Conservation (phyloP, 257 asterid species). For the Scutellaria baicalensis region DNA sequence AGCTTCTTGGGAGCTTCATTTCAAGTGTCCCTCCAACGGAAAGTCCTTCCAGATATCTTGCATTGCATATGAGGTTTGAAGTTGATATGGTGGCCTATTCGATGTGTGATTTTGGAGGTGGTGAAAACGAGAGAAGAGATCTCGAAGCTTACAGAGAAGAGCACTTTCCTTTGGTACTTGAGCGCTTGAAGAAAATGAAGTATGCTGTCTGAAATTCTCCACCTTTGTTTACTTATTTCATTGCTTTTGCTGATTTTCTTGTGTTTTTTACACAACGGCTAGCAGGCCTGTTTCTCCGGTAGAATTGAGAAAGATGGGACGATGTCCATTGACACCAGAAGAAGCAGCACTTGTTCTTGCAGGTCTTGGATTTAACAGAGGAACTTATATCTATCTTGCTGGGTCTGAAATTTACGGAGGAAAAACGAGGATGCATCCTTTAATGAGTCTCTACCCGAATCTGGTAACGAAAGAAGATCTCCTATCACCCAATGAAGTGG, state of each 20-base stretch:
- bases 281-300: constrained; percentile 37
- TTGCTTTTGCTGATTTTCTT: neutral
- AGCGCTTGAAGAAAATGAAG: constrained; percentile 66
- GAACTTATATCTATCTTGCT: constrained; percentile 77
- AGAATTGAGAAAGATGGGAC: constrained; percentile 65
- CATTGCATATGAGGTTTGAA: constrained; percentile 91
- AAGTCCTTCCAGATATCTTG: constrained; percentile 57
- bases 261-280: neutral
- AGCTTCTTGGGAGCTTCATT: constrained; percentile 72
- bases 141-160: constrained; percentile 74
- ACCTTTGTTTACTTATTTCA: neutral
- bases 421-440: constrained; percentile 58
- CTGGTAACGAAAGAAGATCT: constrained; percentile 79
- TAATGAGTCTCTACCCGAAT: constrained; percentile 63
- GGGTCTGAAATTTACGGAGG: constrained; percentile 82
- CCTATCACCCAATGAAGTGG: constrained; percentile 65
- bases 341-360: constrained; percentile 89
- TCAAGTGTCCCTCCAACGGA: constrained; percentile 20
- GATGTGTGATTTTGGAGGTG: constrained; percentile 90
- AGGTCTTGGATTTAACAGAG: constrained; percentile 57
- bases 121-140: constrained; percentile 54
- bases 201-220: constrained; percentile 5
- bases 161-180: constrained; percentile 72
- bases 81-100: constrained; percentile 98
- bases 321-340: constrained; percentile 93